Percentiles rank a stretch among this genome's conserved stretches.
Evolutionary conservation across 2,329 filamentous ascomycete species (phyloP).

Genomic region (Coniochaeta prunicola): DNA sequence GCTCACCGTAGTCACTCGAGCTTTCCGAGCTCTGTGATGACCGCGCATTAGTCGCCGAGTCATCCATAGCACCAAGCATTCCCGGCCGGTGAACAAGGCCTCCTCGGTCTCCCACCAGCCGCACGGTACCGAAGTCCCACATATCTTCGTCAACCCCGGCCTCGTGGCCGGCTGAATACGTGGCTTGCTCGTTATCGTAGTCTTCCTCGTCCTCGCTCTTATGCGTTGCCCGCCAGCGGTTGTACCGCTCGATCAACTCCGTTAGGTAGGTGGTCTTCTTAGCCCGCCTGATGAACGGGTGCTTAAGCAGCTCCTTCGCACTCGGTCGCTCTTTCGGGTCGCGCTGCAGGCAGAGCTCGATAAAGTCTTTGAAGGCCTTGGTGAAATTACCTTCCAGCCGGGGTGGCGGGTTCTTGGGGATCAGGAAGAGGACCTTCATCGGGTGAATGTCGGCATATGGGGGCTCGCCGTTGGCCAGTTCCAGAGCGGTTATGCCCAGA

Average conservation of each 20-base stretch:
- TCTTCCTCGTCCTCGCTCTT: constrained; percentile 65
- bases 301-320: constrained; percentile 78
- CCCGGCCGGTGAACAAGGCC: constrained; percentile 48
- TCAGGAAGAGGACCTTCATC: constrained; percentile 96
- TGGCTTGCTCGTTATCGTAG: constrained; percentile 44
- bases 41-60: constrained; percentile 72
- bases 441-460: constrained; percentile 95
- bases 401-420: constrained; percentile 88
- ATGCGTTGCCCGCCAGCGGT: constrained; percentile 77
- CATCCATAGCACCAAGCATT: constrained; percentile 66
- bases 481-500: constrained; percentile 86
- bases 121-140: constrained; percentile 97
- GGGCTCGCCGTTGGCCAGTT: constrained; percentile 85
- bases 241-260: constrained; percentile 86
- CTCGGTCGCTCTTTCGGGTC: constrained; percentile 85
- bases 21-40: constrained; percentile 45
- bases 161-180: constrained; percentile 27
- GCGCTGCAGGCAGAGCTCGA: constrained; percentile 76
- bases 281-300: constrained; percentile 82
- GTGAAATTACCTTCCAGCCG: constrained; percentile 74
- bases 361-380: constrained; percentile 76
- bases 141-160: constrained; percentile 66
- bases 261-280: constrained; percentile 97
- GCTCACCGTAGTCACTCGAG: constrained; percentile 44
- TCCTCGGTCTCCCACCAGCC: constrained; percentile 65